phyloP scores from a whole-genome alignment of 768 basidiomycete species.

The Leccinum truebloodii region DNA sequence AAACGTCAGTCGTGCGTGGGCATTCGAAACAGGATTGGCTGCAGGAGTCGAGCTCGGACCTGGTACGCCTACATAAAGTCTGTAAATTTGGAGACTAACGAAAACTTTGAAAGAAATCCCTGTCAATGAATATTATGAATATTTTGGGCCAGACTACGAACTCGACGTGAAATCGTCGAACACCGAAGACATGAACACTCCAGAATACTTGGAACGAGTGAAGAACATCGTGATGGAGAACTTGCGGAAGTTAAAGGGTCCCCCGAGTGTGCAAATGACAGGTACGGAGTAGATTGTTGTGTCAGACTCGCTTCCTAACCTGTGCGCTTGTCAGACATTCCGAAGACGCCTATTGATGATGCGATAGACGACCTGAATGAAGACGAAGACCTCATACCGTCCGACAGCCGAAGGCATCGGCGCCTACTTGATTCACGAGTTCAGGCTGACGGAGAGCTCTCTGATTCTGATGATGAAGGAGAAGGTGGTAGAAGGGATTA shows the following conservation, averaged over 20 bases:
- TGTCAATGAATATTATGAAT: conserved; percentile 98
- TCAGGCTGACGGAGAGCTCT: conserved; percentile 86
- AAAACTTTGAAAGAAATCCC: conserved; percentile 75
- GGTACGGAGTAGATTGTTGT: conserved; percentile 44
- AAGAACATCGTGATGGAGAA: conserved; percentile 92
- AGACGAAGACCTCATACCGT: conserved; percentile 80
- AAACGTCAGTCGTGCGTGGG: conserved; percentile 96
- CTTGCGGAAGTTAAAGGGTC: conserved; percentile 79
- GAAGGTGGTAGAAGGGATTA: conserved; percentile 81
- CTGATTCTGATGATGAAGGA: conserved; percentile 98
- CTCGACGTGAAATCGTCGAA: conserved; percentile 94
- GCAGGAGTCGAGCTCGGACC: conserved; percentile 91
- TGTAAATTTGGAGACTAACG: conserved; percentile 4
- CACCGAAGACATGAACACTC: conserved; percentile 92
- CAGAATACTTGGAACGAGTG: conserved; percentile 90
- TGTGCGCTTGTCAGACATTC: conserved; percentile 61
- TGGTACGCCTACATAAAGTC: conserved; percentile 45
- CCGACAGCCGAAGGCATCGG: conserved; percentile 74
- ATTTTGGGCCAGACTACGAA: conserved; percentile 97
- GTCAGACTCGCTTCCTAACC: not conserved
- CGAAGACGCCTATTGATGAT: conserved; percentile 80
- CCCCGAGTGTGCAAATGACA: conserved; percentile 91
- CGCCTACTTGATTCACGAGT: conserved; percentile 77
- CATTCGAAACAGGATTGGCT: conserved; percentile 97
- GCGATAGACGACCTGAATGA: conserved; percentile 76